Evolutionary conservation across 1,139 yeast genomes (phyloP).

Genomic region (Diutina sp.): DNA sequence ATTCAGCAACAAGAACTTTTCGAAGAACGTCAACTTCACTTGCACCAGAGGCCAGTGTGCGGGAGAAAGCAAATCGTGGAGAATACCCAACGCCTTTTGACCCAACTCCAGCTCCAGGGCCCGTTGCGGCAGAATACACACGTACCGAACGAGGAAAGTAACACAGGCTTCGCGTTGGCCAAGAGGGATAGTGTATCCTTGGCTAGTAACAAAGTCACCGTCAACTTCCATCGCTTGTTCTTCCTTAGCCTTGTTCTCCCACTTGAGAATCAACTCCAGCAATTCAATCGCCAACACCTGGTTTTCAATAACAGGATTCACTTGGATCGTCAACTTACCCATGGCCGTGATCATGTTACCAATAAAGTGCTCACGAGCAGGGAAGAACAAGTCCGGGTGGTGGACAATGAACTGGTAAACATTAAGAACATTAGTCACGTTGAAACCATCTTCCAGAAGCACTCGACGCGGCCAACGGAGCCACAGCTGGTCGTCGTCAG

Average conservation of each 20-base stretch:
- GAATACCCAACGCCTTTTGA: slow-evolving; percentile 62
- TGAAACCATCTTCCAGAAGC: slow-evolving; percentile 79
- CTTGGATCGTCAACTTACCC: slow-evolving; percentile 78
- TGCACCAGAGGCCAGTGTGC: slow-evolving; percentile 79
- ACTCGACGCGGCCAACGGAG: slow-evolving; percentile 93
- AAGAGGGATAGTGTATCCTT: slow-evolving; percentile 51
- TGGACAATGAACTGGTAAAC: slow-evolving; percentile 84
- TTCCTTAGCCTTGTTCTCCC: slow-evolving; percentile 54
- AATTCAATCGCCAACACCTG: slow-evolving; percentile 80
- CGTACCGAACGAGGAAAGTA: slow-evolving; percentile 79
- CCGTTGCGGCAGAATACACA: slow-evolving; percentile 77
- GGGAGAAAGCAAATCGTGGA: slow-evolving; percentile 61
- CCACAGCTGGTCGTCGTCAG: slow-evolving; percentile 57
- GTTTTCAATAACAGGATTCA: slow-evolving; percentile 72
- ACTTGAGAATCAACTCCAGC: slow-evolving; percentile 70
- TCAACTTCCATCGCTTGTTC: slow-evolving; percentile 1
- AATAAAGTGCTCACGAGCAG: slow-evolving; percentile 79
- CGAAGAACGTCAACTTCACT: slow-evolving; percentile 76
- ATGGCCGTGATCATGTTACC: slow-evolving; percentile 88
- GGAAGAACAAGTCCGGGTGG: slow-evolving; percentile 74
- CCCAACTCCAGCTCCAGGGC: slow-evolving; percentile 80
- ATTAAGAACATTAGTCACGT: slow-evolving; percentile 71
- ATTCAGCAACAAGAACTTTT: slow-evolving; percentile 67
- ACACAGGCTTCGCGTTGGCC: slow-evolving; percentile 83
- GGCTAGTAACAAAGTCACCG: slow-evolving; percentile 21